Conservation (phyloP, 257 asterid genomes). For the Datura wrightii region DNA sequence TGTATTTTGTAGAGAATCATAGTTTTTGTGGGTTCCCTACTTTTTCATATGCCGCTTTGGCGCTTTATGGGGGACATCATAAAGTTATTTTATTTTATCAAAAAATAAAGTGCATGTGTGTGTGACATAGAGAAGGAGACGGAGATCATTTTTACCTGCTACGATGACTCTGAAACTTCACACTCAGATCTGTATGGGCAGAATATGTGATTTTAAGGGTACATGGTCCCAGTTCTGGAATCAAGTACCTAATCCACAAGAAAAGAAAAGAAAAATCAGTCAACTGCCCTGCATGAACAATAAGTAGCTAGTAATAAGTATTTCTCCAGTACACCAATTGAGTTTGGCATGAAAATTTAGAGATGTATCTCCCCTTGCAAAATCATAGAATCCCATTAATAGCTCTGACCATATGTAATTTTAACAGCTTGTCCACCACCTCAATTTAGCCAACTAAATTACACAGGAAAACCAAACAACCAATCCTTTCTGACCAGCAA, state of each 20-base stretch:
- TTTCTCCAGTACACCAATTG: constrained; percentile 20
- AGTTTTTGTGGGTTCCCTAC: not conserved
- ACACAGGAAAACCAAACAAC: not conserved
- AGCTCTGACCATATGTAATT: not conserved
- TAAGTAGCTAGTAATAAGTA: constrained; percentile 27
- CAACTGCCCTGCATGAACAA: constrained; percentile 31
- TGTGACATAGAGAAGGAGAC: not conserved
- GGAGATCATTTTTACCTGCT: constrained; percentile 52
- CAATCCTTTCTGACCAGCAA: constrained; percentile 7
- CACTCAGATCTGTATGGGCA: constrained; percentile 94
- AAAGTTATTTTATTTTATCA: not conserved
- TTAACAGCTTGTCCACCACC: constrained; percentile 14
- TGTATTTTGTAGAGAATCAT: not conserved
- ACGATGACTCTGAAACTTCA: constrained; percentile 94
- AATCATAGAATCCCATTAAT: not conserved
- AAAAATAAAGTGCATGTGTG: not conserved
- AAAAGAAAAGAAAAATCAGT: constrained; percentile 30
- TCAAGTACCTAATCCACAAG: constrained; percentile 67
- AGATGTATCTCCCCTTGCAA: not conserved
- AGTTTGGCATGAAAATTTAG: not conserved
- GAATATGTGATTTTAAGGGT: constrained; percentile 86
- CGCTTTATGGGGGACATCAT: not conserved
- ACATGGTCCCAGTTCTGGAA: constrained; percentile 91
- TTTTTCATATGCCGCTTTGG: not conserved
- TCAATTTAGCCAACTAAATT: not conserved